Base-by-base conservation (phyloP, 2,329 filamentous ascomycete species). In the Paecilomyces dactylethromorphus region DNA sequence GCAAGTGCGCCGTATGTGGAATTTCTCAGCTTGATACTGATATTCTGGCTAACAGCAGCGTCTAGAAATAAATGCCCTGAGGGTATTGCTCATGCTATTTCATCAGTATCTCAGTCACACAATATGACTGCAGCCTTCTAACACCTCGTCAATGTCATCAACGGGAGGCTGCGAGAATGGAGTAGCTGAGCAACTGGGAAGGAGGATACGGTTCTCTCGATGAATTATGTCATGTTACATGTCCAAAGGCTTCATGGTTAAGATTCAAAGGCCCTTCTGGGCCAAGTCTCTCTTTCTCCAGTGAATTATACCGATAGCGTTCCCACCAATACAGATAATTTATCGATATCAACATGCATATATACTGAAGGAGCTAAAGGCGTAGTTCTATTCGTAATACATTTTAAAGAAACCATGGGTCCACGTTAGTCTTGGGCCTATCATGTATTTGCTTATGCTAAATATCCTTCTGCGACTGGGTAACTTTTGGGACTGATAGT, bases 1-100 rank as follows among this genome's bases (percentile, higher is more conserved):
- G 74, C 72, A 64, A 74, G 60, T 76, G 74, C 39, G 39, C n/a
- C 73, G 73, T 75, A 71, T 58, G 71, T 70, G 15, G 15, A 11
- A 7, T 15, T 52, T 10, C 18, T 29, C 24, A 15, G 3, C 50
- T 52, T 52, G 21, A 5, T 4, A 7, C 11, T 52, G 50, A 26
- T 52, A 13, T 12, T n/a, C 29, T 24, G 24, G 21, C 50, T 52
- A 24, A 52, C 50, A 10, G 8, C 13, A 18, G 21, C 24, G 29
- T 52, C 11, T 52, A 59, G 52, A 59, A 57, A 57, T 59, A 59
- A 59, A 52, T 29, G 35, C 21, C 39, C 39, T 10, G 3, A 45
- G 39, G 39, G 39, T n/a, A 45, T 10, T 18, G 39, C 39, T 45
- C 15, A 18, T 45, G n/a, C 39, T 45, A 45, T 18, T 45, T 45